Evolutionary conservation across 805 yeast genomes (phyloP).

Genomic region (Wickerhamiella dianesei): DNA sequence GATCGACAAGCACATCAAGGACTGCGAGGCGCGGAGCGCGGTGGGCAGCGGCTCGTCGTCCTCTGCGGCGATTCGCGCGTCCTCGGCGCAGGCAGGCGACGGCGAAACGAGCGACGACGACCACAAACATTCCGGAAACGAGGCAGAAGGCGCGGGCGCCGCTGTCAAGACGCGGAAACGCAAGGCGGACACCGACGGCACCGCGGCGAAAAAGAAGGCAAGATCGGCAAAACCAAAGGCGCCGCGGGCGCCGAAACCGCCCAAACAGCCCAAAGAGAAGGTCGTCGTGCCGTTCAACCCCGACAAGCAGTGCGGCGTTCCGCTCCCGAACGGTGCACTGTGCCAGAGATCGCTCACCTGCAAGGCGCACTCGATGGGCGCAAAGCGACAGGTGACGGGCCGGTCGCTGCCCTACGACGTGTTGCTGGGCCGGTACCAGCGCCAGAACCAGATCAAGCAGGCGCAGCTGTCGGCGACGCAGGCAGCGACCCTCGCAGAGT

Average conservation of each 20-base stretch:
- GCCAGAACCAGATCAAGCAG: slow-evolving; percentile 73
- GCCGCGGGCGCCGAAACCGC: slow-evolving; percentile 7
- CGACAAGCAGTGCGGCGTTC: slow-evolving; percentile 80
- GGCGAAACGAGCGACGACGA: background rate
- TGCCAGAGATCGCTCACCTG: slow-evolving; percentile 95
- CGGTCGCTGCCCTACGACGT: slow-evolving; percentile 87
- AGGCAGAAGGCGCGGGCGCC: background rate
- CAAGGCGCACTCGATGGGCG: slow-evolving; percentile 97
- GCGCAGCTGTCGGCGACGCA: slow-evolving; percentile 13
- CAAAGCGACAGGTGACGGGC: slow-evolving; percentile 89
- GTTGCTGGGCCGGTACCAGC: slow-evolving; percentile 76
- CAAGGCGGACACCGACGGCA: background rate
- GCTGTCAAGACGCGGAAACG: background rate
- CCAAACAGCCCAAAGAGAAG: slow-evolving; percentile 38
- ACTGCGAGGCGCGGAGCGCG: slow-evolving; percentile 6
- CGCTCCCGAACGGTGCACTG: slow-evolving; percentile 81
- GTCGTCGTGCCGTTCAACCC: slow-evolving; percentile 34
- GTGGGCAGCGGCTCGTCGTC: background rate
- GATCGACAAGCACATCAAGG: slow-evolving; percentile 16
- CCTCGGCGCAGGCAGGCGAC: background rate
- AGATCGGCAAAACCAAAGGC: slow-evolving; percentile 5
- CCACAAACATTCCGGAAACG: background rate
- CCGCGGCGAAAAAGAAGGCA: slow-evolving; percentile 3
- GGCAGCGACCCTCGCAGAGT: slow-evolving; percentile 12
- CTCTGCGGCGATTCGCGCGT: background rate